phyloP scores from a whole-genome alignment of 495 filamentous ascomycete genomes.

The Neurospora cerealis region DNA sequence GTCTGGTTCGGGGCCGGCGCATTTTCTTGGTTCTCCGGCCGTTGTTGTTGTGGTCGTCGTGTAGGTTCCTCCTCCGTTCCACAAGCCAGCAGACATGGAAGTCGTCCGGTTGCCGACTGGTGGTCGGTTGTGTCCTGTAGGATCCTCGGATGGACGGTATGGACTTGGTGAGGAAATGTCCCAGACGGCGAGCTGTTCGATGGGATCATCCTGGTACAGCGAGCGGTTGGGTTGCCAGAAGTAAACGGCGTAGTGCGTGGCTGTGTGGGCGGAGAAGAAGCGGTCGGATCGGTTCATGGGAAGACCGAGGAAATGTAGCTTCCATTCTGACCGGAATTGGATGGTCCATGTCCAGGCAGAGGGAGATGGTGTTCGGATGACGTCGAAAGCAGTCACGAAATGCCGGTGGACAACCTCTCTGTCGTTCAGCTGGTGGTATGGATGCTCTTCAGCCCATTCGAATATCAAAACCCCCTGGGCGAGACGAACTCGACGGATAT shows the following conservation, averaged over 20 bases:
- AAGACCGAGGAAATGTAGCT: slow-evolving; percentile 53
- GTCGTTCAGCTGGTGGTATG: slow-evolving; percentile 51
- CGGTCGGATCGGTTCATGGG: slow-evolving; percentile 49
- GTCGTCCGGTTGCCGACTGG: slow-evolving; percentile 5
- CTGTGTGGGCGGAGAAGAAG: slow-evolving; percentile 55
- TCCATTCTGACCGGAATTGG: slow-evolving; percentile 56
- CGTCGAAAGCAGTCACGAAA: slow-evolving; percentile 54
- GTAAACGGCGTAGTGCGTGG: slow-evolving; percentile 56
- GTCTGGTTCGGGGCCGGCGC: background rate
- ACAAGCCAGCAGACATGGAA: slow-evolving; percentile 15
- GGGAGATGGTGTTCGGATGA: slow-evolving; percentile 19
- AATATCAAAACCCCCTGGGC: slow-evolving; percentile 46
- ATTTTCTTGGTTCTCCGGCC: background rate
- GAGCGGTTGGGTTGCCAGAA: slow-evolving; percentile 56
- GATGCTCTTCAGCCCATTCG: slow-evolving; percentile 54
- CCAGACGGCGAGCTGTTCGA: slow-evolving; percentile 57
- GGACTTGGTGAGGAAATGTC: slow-evolving; percentile 48
- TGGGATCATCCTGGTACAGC: slow-evolving; percentile 48
- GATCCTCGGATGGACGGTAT: slow-evolving; percentile 48
- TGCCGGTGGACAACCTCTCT: slow-evolving; percentile 50
- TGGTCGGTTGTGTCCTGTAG: slow-evolving; percentile 31
- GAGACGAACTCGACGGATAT: slow-evolving; percentile 49
- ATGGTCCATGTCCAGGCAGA: slow-evolving; percentile 33
- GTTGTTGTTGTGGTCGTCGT: background rate
- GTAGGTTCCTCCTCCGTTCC: slow-evolving; percentile 10